Conservation (phyloP, 108 stramenopile genomes). For the Ochromonas danica region DNA sequence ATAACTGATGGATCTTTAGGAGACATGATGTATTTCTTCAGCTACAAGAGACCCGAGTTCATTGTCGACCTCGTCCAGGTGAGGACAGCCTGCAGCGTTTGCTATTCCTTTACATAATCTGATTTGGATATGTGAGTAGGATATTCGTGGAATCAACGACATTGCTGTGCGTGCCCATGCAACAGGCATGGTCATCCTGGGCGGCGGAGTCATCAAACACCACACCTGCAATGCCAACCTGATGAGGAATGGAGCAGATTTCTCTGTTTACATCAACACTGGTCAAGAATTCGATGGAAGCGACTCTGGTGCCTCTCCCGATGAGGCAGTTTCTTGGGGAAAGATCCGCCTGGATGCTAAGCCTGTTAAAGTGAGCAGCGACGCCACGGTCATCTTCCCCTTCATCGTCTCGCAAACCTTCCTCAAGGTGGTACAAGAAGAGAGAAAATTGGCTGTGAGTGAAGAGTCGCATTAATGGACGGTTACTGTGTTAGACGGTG, state of each 20-base stretch:
- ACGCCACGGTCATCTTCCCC: constrained; percentile 93
- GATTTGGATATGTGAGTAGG: no score
- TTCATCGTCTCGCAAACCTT: constrained; percentile 94
- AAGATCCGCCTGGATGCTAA: constrained; percentile 87
- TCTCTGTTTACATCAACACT: constrained; percentile 94
- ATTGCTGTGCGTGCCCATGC: constrained; percentile 79
- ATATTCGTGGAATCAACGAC: constrained; percentile 93
- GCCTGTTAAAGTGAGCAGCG: constrained; percentile 88
- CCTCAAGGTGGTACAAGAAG: constrained; percentile 79
- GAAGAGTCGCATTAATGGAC: no score
- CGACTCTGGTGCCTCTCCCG: constrained; percentile 92
- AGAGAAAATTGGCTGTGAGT: no score
- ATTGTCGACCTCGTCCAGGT: constrained; percentile 80
- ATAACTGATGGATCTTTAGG: constrained; percentile 97
- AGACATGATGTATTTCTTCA: constrained; percentile 99
- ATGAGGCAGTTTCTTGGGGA: constrained; percentile 97
- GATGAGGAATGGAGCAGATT: constrained; percentile 99
- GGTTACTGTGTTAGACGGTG: no score
- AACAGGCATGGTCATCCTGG: constrained; percentile 94
- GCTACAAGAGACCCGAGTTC: constrained; percentile 92
- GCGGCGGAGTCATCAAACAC: constrained; percentile 97
- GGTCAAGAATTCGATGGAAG: constrained; percentile 90
- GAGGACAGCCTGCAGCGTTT: background rate
- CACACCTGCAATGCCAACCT: constrained; percentile 99
- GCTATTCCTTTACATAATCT: background rate